These are phyloP conservation scores for Colletotrichum cordylinicola DNA, from an alignment of 2,329 filamentous ascomycete genomes.

Conservation along the genomic window DNA sequence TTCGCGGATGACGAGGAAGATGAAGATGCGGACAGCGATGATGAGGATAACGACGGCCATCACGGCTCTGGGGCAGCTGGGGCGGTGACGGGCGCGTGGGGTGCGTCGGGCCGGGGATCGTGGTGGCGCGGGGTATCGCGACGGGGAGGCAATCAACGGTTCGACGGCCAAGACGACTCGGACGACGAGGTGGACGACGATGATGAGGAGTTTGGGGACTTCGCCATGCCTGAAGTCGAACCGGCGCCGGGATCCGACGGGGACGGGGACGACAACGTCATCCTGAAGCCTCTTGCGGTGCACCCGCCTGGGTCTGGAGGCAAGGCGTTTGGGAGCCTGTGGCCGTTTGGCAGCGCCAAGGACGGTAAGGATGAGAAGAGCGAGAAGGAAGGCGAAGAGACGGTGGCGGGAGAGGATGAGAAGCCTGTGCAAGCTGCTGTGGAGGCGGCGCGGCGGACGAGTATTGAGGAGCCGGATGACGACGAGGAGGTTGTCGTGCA, in stretches of 20 bases:
- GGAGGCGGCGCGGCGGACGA: conserved; percentile 60
- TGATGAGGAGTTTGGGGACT: conserved; percentile 73
- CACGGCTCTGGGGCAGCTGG: conserved; percentile 1
- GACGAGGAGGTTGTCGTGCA: conserved; percentile 49
- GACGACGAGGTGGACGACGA: conserved; percentile 58
- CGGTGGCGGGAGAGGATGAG: conserved; percentile 40
- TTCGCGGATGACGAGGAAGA: conserved; percentile 62
- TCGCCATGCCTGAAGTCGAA: conserved; percentile 66
- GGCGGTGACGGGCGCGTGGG: conserved; percentile 33
- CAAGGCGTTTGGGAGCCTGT: conserved; percentile 55
- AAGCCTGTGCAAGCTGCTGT: conserved; percentile 50
- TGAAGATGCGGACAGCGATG: conserved; percentile 55
- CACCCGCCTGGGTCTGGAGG: conserved; percentile 48
- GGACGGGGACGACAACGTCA: conserved; percentile 40
- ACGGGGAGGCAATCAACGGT: conserved; percentile 33
- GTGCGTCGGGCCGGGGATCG: conserved; percentile 39
- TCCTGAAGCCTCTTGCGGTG: conserved; percentile 60
- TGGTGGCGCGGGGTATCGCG: conserved; percentile 54
- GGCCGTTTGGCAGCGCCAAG: conserved; percentile 54
- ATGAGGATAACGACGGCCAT: conserved; percentile 53
- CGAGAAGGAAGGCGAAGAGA: conserved; percentile 22
- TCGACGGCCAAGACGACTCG: conserved; percentile 50
- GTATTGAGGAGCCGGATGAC: conserved; percentile 65
- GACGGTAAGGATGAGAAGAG: conserved; percentile 40
- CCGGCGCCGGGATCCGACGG: conserved; percentile 30